phyloP scores from a whole-genome alignment of 345 rosid species.

The Hirschfeldia incana region DNA sequence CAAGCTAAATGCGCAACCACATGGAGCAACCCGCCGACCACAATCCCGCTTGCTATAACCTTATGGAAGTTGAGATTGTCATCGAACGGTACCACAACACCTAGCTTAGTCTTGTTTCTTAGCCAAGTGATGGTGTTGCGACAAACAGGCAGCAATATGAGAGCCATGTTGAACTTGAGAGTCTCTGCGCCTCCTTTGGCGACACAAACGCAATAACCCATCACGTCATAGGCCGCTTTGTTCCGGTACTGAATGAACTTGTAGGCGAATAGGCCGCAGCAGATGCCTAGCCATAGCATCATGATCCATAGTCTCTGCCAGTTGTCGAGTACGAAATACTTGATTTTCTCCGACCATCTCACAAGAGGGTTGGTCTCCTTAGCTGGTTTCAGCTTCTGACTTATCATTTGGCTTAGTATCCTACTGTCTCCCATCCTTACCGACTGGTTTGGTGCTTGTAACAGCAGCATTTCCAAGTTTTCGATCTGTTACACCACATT shows the following conservation, averaged over 20 bases:
- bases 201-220: conserved; percentile 85
- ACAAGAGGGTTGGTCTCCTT: conserved; percentile 54
- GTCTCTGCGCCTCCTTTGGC: conserved; percentile 95
- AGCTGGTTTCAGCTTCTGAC: conserved; percentile 81
- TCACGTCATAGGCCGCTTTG: conserved; percentile 56
- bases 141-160: conserved; percentile 76
- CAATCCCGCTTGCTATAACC: conserved; percentile 69
- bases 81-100: conserved; percentile 72
- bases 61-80: conserved; percentile 87
- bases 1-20: conserved; percentile 72
- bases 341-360: conserved; percentile 44
- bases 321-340: conserved; percentile 73
- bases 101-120: conserved; percentile 78
- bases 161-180: conserved; percentile 85
- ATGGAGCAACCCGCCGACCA: conserved; percentile 67
- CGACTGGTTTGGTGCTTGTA: conserved; percentile 83
- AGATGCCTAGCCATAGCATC: conserved; percentile 68
- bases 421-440: conserved; percentile 66
- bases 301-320: conserved; percentile 88
- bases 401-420: conserved; percentile 68
- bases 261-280: conserved; percentile 61
- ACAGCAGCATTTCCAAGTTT: conserved; percentile 65
- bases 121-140: conserved; percentile 93
- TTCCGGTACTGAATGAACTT: conserved; percentile 67
- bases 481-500: conserved; percentile 48